Evolutionary conservation across 768 basidiomycete species (phyloP), one percentile per base, ranked within the genome.

Genomic region (Leccinum disarticulatum): DNA sequence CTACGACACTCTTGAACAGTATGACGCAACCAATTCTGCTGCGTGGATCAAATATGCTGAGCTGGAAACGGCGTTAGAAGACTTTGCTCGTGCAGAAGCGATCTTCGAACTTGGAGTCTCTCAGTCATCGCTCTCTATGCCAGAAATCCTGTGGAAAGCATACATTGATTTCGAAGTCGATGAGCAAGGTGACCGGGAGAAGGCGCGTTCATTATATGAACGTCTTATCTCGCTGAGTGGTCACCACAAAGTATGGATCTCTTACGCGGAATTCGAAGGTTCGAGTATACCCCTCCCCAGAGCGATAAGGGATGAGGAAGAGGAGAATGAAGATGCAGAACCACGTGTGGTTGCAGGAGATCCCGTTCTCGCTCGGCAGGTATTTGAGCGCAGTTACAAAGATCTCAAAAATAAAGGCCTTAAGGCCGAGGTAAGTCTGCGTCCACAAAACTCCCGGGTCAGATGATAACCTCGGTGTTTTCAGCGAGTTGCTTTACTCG

Each of bases 31-130:
- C 28, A 94, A 96, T 73, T 90, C 93, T 1, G 79, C 92, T 1
- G 92, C 95, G 0, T 98, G 96, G 96, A 96, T 98, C 76, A 91
- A 91, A 73, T 98, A 87, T 73, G 92, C 96, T 27, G 92, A 96
- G 68, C 84, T 97, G 35, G 95, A 98, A 74, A 83, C 85, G 0
- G 88, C 88, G 53, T 81, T 97, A 1, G 89, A 90, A 72, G 95
- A 98, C 73, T 87, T 89, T 70, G 79, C 85, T 25, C 93, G 95
- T 38, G 90, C 93, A 2, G 89, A 96, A 14, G 95, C 89, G 5
- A 94, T 98, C 68, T 98, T 93, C 76, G 95, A 97, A 74, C 86
- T 98, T 22, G 95, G 90, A 6, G 83, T 93, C 25, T 81, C 87
- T 7, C 95, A 97, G 69, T 77, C 84, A 0, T 84, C 89, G 15